Conservation (phyloP, 352 stramenopile species). For the Phytopythium aichiense region DNA sequence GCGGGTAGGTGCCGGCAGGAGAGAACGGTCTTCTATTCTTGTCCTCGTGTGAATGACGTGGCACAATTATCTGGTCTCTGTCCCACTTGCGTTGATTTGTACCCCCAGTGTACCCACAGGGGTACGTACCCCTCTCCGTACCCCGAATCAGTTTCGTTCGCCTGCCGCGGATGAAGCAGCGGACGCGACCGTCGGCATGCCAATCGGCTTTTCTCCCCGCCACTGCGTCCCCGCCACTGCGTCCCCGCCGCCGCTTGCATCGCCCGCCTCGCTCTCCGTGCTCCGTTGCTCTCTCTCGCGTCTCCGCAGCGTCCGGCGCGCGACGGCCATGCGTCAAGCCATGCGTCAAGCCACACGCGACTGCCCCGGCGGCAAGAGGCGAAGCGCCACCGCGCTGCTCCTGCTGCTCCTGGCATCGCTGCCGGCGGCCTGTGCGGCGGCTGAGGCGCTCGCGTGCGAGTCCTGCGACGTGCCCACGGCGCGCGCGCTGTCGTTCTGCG, state of each 20-base stretch:
- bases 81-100: too few species aligned
- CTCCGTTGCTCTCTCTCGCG: not conserved
- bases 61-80: too few species aligned
- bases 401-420: not conserved
- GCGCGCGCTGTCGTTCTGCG: slow-evolving; percentile 52
- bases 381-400: not conserved
- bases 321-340: not conserved
- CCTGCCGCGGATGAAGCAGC: not conserved
- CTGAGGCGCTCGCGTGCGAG: slow-evolving; percentile 23
- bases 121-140: not conserved
- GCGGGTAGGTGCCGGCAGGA: too few species aligned
- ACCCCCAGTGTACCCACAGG: too few species aligned
- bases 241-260: too few species aligned
- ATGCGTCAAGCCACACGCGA: not conserved
- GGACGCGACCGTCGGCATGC: slow-evolving; percentile 1
- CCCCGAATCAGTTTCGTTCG: slow-evolving; percentile 1
- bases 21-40: too few species aligned
- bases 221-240: not conserved
- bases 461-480: slow-evolving; percentile 50
- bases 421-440: not conserved
- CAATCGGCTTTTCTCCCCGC: slow-evolving; percentile 3
- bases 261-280: not conserved
- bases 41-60: too few species aligned
- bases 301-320: not conserved
- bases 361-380: not conserved